These are phyloP conservation scores for Lophiotrema nucula DNA, from an alignment of 495 filamentous ascomycete genomes.

Conservation along the genomic window DNA sequence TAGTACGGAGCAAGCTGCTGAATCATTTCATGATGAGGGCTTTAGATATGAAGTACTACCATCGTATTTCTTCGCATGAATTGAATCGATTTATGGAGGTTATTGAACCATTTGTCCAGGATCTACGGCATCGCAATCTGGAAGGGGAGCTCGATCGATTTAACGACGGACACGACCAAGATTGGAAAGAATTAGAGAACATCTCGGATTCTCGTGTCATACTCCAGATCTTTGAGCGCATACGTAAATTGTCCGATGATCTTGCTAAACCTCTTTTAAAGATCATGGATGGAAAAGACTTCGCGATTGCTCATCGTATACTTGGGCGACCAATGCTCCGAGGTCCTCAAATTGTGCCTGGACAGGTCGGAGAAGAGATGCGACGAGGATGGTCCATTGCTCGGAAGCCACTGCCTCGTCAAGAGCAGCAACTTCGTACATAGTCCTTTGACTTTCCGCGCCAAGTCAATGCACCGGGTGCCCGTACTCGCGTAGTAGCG, in stretches of 20 bases:
- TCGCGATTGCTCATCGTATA: background rate
- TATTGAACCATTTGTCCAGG: background rate
- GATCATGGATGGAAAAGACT: background rate
- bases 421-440: too few species aligned
- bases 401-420: too few species aligned
- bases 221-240: background rate
- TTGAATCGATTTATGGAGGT: background rate
- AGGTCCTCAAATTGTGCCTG: too few species aligned
- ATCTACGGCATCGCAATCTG: background rate
- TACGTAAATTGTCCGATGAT: background rate
- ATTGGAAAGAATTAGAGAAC: background rate
- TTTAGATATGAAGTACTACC: background rate
- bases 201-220: background rate
- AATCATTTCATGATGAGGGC: conserved; percentile 1
- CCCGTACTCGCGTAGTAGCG: too few species aligned
- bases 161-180: background rate
- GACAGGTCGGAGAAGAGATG: too few species aligned
- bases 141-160: background rate
- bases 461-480: too few species aligned
- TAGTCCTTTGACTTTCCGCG: too few species aligned
- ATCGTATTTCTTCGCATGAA: background rate
- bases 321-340: background rate
- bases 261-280: background rate
- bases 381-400: too few species aligned
- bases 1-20: background rate